These are phyloP conservation scores for Globisporangium nagaii DNA, from an alignment of 352 stramenopile species.

Conservation along the genomic window DNA sequence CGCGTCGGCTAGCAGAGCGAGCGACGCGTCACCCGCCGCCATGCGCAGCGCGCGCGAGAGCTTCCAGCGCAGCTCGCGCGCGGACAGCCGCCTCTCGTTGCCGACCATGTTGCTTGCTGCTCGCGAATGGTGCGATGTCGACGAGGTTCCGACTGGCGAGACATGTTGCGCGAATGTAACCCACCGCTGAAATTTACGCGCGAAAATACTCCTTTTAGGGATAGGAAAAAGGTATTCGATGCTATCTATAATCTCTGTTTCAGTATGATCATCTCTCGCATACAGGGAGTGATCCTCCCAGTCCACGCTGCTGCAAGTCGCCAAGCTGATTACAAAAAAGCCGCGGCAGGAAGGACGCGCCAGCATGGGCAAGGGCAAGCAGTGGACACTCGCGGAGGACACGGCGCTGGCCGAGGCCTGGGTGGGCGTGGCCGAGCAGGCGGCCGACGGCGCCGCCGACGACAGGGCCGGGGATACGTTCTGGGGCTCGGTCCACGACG, in stretches of 20 bases:
- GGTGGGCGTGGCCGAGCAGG: constrained; percentile 9
- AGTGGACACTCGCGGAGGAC: constrained; percentile 11
- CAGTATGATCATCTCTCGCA: too few species aligned
- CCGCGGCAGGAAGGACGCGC: too few species aligned
- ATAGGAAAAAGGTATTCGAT: too few species aligned
- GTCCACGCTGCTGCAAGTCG: too few species aligned
- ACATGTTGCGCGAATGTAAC: too few species aligned
- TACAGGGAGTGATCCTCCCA: too few species aligned
- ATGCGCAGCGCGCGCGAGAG: constrained; percentile 2
- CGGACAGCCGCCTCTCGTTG: not conserved
- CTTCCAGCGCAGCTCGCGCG: not conserved
- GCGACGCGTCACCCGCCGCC: not conserved
- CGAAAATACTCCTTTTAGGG: too few species aligned
- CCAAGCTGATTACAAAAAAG: not conserved
- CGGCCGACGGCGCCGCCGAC: constrained; percentile 4
- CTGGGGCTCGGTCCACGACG: constrained; percentile 12
- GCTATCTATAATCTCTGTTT: too few species aligned
- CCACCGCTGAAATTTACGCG: too few species aligned
- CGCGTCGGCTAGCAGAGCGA: not conserved
- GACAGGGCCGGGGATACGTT: too few species aligned
- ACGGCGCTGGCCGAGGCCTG: constrained; percentile 12
- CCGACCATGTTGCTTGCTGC: not conserved
- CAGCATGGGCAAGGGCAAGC: constrained; percentile 15
- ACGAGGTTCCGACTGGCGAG: too few species aligned
- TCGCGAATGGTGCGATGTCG: not conserved